Base-by-base conservation (phyloP, 2,329 filamentous ascomycete genomes). In the Chrysosporium queenslandicum region DNA sequence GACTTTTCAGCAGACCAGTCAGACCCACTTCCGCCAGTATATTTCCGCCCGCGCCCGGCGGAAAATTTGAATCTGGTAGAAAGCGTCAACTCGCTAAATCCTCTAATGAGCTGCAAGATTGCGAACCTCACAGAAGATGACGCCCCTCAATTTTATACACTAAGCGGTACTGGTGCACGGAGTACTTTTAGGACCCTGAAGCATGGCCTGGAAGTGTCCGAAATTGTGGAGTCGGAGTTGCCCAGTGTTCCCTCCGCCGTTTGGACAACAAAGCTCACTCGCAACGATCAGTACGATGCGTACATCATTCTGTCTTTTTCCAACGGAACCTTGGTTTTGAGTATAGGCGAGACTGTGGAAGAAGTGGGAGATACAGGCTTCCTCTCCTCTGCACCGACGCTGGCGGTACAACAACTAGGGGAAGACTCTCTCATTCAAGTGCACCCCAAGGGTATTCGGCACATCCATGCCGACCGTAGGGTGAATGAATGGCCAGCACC, bases 241-340 rank as follows among this genome's bases (percentile, higher is more conserved):
- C 90, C 89, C 8, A 86, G 87, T 63, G 83, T 87, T n/a, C 89
- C 90, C 2, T 87, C 85, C 0, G 86, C 87, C 1, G 90, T 98
- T 2, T 99, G 92, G 91, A 96, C 92, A 0, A 89, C 94, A 0
- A 96, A 95, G 66, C 74, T 94, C 43, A 85, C 82, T 34, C 81
- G 81, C 18, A 78, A 80, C 16, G 91, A 97, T 60, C 81, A 91
- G 60, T 94, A 84, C 58, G 91, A 98, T 68, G 85, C 88, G 0
- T 96, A 97, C 64, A 95, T 98, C 55, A 81, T 98, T n/a, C 77
- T 99, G 4, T 94, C 89, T 2, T 92, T 95, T 63, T 83, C 84
- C 36, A 94, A 94, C 60, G 86, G 83, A 27, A 98, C 92, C 0
- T 76, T 97, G 11, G 90, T 97, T 1, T 75, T 98, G 14, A 94